phyloP scores from a whole-genome alignment of 2,329 filamentous ascomycete species.

The Arthroderma uncinatum region DNA sequence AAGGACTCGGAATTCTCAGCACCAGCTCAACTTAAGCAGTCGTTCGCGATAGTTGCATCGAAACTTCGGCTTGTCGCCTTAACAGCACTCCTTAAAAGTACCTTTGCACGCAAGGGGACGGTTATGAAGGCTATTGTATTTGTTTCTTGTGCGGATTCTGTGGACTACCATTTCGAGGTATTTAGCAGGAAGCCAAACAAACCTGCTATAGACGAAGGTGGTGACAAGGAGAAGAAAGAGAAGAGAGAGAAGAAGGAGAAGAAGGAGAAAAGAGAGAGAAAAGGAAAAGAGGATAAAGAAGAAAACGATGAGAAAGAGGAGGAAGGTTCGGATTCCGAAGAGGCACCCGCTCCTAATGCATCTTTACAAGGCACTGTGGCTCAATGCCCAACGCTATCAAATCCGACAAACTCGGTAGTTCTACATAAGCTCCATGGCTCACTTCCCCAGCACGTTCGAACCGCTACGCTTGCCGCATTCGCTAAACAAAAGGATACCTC shows the following conservation, averaged over 20 bases:
- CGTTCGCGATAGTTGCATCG: constrained; percentile 73
- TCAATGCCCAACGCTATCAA: constrained; percentile 60
- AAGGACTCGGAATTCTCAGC: constrained; percentile 58
- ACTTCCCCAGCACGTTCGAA: constrained; percentile 74
- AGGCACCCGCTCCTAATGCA: background rate
- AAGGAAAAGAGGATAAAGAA: too few species aligned
- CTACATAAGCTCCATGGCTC: constrained; percentile 87
- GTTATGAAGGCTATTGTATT: constrained; percentile 97
- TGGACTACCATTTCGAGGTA: constrained; percentile 90
- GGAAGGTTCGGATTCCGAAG: background rate
- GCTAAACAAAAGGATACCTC: constrained; percentile 60
- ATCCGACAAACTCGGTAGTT: constrained; percentile 63
- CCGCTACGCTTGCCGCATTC: constrained; percentile 73
- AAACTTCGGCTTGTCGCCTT: constrained; percentile 86
- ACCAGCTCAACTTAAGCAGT: constrained; percentile 86
- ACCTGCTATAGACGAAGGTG: constrained; percentile 2
- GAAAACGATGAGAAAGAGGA: constrained; percentile 15
- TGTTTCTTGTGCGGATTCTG: constrained; percentile 90
- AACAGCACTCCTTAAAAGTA: constrained; percentile 69
- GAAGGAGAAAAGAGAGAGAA: constrained; percentile 16
- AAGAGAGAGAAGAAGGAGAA: constrained; percentile 12
- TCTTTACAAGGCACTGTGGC: constrained; percentile 35
- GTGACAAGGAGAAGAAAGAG: constrained; percentile 18
- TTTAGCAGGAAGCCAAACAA: constrained; percentile 42
- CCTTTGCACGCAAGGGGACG: constrained; percentile 77